phyloP scores from a whole-genome alignment of 495 filamentous ascomycete genomes.

The Penicillium longicatenatum region DNA sequence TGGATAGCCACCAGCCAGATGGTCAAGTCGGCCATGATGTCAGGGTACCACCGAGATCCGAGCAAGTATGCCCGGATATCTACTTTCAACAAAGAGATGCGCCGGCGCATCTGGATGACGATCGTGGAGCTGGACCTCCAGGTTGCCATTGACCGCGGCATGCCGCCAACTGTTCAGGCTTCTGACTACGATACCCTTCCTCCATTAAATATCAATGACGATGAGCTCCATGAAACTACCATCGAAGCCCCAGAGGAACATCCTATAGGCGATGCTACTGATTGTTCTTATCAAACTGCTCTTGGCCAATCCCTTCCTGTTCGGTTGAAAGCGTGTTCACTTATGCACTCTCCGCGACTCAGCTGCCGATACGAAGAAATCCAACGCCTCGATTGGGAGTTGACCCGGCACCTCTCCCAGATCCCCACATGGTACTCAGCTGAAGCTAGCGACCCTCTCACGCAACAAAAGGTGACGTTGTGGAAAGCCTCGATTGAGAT shows the following conservation, averaged over 20 bases:
- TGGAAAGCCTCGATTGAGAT: slow-evolving; percentile 39
- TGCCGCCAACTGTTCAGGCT: slow-evolving; percentile 54
- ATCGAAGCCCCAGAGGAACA: slow-evolving; percentile 34
- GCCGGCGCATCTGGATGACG: slow-evolving; percentile 69
- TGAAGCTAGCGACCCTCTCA: slow-evolving; percentile 25
- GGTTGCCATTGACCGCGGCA: slow-evolving; percentile 60
- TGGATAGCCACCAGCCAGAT: slow-evolving; percentile 63
- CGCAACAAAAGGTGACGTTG: slow-evolving; percentile 35
- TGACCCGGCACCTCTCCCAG: slow-evolving; percentile 38
- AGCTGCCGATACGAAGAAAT: slow-evolving; percentile 49
- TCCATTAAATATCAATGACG: slow-evolving; percentile 54
- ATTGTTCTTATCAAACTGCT: slow-evolving; percentile 40
- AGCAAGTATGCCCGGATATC: slow-evolving; percentile 54
- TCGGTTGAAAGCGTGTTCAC: slow-evolving; percentile 37
- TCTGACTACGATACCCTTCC: slow-evolving; percentile 60
- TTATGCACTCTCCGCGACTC: slow-evolving; percentile 48
- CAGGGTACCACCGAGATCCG: slow-evolving; percentile 59
- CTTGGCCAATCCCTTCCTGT: slow-evolving; percentile 38
- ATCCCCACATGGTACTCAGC: slow-evolving; percentile 36
- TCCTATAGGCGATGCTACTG: slow-evolving; percentile 37
- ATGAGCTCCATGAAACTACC: slow-evolving; percentile 40
- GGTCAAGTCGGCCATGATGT: slow-evolving; percentile 57
- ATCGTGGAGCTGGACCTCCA: slow-evolving; percentile 64
- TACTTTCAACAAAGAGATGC: slow-evolving; percentile 61
- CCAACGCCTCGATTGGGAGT: slow-evolving; percentile 43